A percentile compares a stretch with the other conserved stretches of the same genome.
phyloP scores from a whole-genome alignment of 2,329 filamentous ascomycete genomes.

The Colletotrichum orbiculare region DNA sequence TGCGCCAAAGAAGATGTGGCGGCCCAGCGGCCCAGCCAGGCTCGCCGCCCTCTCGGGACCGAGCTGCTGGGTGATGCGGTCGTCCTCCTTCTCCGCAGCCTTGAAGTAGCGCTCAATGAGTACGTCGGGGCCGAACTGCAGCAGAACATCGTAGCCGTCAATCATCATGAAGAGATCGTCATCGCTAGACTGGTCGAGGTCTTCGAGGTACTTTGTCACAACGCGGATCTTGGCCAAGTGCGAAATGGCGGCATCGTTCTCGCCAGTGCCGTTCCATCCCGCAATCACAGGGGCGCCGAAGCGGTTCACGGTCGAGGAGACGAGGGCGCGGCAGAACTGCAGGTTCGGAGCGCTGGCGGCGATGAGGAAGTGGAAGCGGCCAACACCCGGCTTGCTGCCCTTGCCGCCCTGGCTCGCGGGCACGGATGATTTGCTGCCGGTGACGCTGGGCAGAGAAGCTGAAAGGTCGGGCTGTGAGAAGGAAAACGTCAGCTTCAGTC shows the following conservation, averaged over 20 bases:
- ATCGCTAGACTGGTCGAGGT: constrained; percentile 46
- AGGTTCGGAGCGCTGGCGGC: constrained; percentile 51
- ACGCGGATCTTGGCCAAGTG: constrained; percentile 54
- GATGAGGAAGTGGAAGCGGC: constrained; percentile 50
- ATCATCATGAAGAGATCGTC: constrained; percentile 72
- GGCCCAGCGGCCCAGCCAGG: constrained; percentile 45
- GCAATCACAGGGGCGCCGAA: constrained; percentile 52
- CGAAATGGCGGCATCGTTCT: constrained; percentile 47
- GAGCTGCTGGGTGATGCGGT: constrained; percentile 60
- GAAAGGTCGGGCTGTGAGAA: constrained; percentile 31
- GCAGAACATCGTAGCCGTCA: constrained; percentile 72
- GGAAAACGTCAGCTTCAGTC: constrained; percentile 29
- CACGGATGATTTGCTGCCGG: constrained; percentile 28
- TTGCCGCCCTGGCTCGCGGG: constrained; percentile 20
- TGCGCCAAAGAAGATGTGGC: constrained; percentile 56
- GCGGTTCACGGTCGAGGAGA: constrained; percentile 50
- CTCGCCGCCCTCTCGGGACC: constrained; percentile 49
- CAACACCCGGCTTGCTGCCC: constrained; percentile 13
- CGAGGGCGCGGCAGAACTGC: constrained; percentile 51
- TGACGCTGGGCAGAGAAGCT: constrained; percentile 27
- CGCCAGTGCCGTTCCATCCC: constrained; percentile 50
- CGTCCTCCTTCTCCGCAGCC: constrained; percentile 63
- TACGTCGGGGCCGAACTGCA: constrained; percentile 73
- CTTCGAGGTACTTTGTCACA: constrained; percentile 48
- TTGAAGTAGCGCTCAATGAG: constrained; percentile 71